Percentiles rank a stretch among this genome's conserved stretches.
These are phyloP conservation scores for Globisporangium apiculatum DNA, from an alignment of 352 stramenopile genomes.

Conservation along the genomic window DNA sequence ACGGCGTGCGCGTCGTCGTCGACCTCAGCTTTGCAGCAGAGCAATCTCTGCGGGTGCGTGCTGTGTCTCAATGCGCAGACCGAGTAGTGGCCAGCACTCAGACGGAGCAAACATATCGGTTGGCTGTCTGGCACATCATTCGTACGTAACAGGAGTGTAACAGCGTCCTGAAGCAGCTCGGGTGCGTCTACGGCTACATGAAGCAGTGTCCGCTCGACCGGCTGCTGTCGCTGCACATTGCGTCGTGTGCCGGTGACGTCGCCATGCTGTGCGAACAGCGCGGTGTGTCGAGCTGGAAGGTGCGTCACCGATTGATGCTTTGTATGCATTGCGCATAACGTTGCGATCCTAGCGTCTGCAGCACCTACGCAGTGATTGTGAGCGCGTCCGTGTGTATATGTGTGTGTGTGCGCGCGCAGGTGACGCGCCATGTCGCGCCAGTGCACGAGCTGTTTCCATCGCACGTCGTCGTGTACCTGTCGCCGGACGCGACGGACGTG, in stretches of 20 bases:
- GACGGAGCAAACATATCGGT: too few relatives aligned
- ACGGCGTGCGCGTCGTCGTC: conserved; percentile 52
- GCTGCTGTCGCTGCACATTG: conserved; percentile 54
- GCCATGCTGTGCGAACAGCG: conserved; percentile 29
- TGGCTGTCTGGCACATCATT: too few relatives aligned
- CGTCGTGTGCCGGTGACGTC: conserved; percentile 32
- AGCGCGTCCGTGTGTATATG: neutral
- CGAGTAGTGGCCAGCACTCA: too few relatives aligned
- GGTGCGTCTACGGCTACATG: conserved; percentile 68
- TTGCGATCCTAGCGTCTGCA: too few relatives aligned
- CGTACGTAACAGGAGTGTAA: conserved; percentile 40
- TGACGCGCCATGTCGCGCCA: conserved; percentile 27
- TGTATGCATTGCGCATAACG: neutral
- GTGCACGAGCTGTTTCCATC: conserved; percentile 43
- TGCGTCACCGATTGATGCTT: conserved; percentile 5
- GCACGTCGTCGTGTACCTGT: conserved; percentile 73
- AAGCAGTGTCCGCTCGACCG: conserved; percentile 57
- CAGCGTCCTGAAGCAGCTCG: conserved; percentile 79
- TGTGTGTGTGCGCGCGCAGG: neutral
- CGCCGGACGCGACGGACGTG: conserved; percentile 69
- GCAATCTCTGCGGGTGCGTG: conserved; percentile 41
- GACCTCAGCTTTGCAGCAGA: conserved; percentile 47
- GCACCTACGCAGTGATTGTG: neutral
- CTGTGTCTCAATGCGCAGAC: neutral
- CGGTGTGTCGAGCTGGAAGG: conserved; percentile 55